phyloP scores from a whole-genome alignment of 1,284 basidiomycete genomes.

The Heterobasidion occidentale region DNA sequence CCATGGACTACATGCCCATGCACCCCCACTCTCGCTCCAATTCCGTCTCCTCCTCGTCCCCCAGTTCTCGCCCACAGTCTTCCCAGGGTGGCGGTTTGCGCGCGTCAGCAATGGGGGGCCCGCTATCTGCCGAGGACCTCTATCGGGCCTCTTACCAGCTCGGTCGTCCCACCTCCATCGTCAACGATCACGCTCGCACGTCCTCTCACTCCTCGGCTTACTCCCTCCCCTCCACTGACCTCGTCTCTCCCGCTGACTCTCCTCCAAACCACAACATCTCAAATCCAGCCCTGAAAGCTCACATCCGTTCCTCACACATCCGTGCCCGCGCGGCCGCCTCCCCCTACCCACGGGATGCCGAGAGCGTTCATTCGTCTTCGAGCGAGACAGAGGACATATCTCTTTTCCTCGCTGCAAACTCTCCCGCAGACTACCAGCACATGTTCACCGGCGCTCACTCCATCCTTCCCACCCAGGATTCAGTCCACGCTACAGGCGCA shows the following conservation, averaged over 20 bases:
- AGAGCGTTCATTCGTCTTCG: constrained; percentile 78
- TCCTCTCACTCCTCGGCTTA: constrained; percentile 34
- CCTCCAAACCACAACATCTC: constrained; percentile 64
- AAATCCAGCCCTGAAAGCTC: constrained; percentile 64
- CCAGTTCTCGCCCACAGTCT: constrained; percentile 67
- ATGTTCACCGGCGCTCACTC: constrained; percentile 45
- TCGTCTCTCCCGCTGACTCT: constrained; percentile 47
- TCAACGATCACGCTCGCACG: constrained; percentile 25
- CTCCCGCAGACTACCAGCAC: constrained; percentile 47
- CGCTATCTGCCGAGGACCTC: constrained; percentile 52
- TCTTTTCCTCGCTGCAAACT: constrained; percentile 54
- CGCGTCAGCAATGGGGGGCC: constrained; percentile 37
- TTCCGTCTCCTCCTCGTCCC: constrained; percentile 67
- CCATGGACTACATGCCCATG: constrained; percentile 62
- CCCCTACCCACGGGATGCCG: constrained; percentile 75
- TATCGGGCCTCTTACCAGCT: constrained; percentile 50
- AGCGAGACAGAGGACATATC: constrained; percentile 78
- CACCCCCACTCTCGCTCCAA: constrained; percentile 67
- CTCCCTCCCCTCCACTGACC: constrained; percentile 32
- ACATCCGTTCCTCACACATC: constrained; percentile 65
- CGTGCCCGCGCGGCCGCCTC: constrained; percentile 70
- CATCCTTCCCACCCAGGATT: constrained; percentile 49
- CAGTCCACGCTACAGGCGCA: constrained; percentile 56
- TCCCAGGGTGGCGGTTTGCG: constrained; percentile 54
- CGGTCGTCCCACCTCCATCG: constrained; percentile 21